Base-by-base conservation (phyloP, 768 basidiomycete species). In the Rhodosporidiobolus odoratus region DNA sequence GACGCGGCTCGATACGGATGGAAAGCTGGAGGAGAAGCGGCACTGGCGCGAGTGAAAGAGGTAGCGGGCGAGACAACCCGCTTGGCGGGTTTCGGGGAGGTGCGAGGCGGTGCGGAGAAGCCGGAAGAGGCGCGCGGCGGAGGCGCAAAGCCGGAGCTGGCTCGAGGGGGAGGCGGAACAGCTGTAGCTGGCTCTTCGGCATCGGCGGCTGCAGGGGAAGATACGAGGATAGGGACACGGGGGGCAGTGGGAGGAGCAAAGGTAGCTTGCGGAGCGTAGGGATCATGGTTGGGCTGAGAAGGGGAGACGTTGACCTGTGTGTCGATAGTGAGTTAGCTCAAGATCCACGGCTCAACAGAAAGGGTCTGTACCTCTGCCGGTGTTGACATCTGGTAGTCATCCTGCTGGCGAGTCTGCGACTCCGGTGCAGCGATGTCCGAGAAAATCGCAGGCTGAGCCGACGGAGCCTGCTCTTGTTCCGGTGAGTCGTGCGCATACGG, bases 81-180 rank as follows among this genome's bases (percentile, higher is more conserved):
- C 13, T 48, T 34, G 23, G 58, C 35, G 45, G 48, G 57, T 3
- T 35, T 32, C 25, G 65, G 57, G 16, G 57, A 66, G 58, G 60
- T 16, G 37, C 37, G 37, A 23, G 57, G 57, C 38, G 37, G 38
- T 37, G 4, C 27, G 10, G 30, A 16, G 60, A 34, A 37, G 48
- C 23, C 35, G 38, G 38, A 35, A 16, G n/a, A 53, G 13, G 12
- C 27, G 37, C 52, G 62, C 30, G 58, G 65, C 9, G 57, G 54
- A 10, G 56, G 57, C 15, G 17, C 65, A 25, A 47, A 66, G 45
- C 50, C 38, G 4, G 47, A 38, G 27, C 50, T 47, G 47, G 47
- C 35, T 7, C 40, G 50, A 27, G 41, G 50, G 9, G 34, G 65
- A 30, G 65, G 65, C n/a, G 65, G 57, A 9, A 19, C 53, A n/a